phyloP scores from a whole-genome alignment of 345 rosid species.

The Corchorus capsularis region DNA sequence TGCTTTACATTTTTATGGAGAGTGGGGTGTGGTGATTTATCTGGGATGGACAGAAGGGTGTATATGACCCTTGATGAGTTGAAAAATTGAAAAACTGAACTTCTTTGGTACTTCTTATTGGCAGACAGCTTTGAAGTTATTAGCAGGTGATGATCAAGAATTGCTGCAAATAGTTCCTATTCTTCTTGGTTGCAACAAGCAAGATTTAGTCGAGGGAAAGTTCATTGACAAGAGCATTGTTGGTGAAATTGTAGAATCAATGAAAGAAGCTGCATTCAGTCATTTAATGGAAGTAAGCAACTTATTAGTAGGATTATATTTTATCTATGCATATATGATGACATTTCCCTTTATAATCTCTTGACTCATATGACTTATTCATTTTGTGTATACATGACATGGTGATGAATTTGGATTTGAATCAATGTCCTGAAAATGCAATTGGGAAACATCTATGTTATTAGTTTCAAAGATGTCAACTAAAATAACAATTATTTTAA shows the following conservation, averaged over 20 bases:
- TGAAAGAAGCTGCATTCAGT: conserved; percentile 86
- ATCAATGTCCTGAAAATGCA: background rate
- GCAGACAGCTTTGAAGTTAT: conserved; percentile 77
- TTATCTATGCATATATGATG: background rate
- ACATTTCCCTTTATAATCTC: background rate
- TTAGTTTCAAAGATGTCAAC: too few species aligned
- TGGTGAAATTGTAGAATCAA: conserved; percentile 43
- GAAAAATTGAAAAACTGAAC: background rate
- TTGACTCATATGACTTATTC: background rate
- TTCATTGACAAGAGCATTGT: conserved; percentile 41
- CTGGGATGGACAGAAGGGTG: background rate
- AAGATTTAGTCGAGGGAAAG: conserved; percentile 41
- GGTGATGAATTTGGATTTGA: background rate
- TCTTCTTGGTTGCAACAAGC: conserved; percentile 60
- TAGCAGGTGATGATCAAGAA: conserved; percentile 63
- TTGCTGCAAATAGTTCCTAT: conserved; percentile 63
- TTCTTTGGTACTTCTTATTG: conserved; percentile 27
- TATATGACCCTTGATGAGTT: background rate
- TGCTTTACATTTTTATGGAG: background rate
- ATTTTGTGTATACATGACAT: background rate
- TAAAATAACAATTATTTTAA: too few species aligned
- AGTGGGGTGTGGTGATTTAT: background rate
- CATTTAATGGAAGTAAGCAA: conserved; percentile 82
- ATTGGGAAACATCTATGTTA: too few species aligned
- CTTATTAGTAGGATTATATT: background rate